A percentile compares a stretch with the other conserved stretches of the same genome.
Evolutionary conservation across 2,329 filamentous ascomycete species (phyloP).

Genomic region (Alternaria dauci): DNA sequence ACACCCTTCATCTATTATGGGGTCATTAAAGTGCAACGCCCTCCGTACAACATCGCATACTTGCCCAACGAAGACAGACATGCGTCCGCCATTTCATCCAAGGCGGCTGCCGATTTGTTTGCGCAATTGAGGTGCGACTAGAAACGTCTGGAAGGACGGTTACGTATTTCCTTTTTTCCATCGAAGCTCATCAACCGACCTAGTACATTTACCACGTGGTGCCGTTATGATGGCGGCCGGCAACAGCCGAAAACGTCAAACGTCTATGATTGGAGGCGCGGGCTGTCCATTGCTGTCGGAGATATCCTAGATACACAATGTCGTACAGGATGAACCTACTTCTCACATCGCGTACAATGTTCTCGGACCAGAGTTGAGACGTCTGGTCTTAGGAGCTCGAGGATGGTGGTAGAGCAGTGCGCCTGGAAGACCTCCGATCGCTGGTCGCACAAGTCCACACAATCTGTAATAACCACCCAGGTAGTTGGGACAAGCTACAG

Average conservation of each 20-base stretch:
- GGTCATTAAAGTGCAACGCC: neutral
- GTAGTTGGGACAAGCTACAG: neutral
- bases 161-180: neutral
- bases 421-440: neutral
- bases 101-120: neutral
- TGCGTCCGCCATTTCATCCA: neutral
- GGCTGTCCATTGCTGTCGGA: neutral
- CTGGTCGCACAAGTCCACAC: neutral
- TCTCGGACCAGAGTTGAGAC: neutral
- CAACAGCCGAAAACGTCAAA: neutral
- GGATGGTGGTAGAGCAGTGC: neutral
- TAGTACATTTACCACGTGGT: conserved; percentile 1
- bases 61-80: neutral
- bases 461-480: too few species aligned
- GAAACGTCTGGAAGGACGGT: neutral
- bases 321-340: too few species aligned
- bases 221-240: neutral
- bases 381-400: neutral
- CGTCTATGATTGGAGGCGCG: too few species aligned
- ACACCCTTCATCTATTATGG: neutral
- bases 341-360: neutral
- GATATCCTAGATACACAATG: rapidly evolving
- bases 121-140: neutral
- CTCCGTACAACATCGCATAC: neutral
- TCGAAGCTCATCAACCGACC: neutral